Percentiles rank a stretch among this genome's conserved stretches.
Evolutionary conservation across 768 basidiomycete genomes (phyloP).

Genomic region (Infundibulicybe gibba): DNA sequence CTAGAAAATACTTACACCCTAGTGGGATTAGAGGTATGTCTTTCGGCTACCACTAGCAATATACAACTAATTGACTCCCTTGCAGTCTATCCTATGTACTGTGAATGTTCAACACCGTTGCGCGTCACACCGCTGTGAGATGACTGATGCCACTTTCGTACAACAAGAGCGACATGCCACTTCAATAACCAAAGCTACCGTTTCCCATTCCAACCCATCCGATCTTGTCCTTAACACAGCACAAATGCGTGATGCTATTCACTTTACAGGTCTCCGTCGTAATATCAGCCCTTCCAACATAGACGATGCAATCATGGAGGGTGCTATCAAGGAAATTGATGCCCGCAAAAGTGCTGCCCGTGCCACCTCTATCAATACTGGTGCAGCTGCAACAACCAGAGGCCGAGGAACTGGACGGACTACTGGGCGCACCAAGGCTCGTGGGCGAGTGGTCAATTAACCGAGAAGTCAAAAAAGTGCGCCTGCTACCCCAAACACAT

Average conservation of each 20-base stretch:
- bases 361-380: too few species aligned
- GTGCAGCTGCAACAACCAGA: too few species aligned
- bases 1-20: neutral
- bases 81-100: neutral
- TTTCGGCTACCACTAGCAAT: neutral
- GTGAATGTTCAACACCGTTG: conserved; percentile 2
- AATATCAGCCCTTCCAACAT: neutral
- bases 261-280: neutral
- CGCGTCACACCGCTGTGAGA: neutral
- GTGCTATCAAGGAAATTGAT: neutral
- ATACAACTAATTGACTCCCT: neutral
- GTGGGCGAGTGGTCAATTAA: too few species aligned
- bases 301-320: neutral
- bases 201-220: neutral
- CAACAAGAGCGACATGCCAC: neutral
- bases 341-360: neutral
- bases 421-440: too few species aligned
- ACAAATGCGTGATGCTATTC: conserved; percentile 4
- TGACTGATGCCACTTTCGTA: neutral
- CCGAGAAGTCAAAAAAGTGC: too few species aligned
- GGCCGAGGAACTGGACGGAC: too few species aligned
- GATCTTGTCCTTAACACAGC: neutral
- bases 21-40: neutral
- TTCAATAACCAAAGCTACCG: neutral
- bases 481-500: too few species aligned